Percentiles rank a stretch among this genome's conserved stretches.
Conservation (phyloP, 2,329 filamentous ascomycete genomes). For the Fusarium tricinctum region DNA sequence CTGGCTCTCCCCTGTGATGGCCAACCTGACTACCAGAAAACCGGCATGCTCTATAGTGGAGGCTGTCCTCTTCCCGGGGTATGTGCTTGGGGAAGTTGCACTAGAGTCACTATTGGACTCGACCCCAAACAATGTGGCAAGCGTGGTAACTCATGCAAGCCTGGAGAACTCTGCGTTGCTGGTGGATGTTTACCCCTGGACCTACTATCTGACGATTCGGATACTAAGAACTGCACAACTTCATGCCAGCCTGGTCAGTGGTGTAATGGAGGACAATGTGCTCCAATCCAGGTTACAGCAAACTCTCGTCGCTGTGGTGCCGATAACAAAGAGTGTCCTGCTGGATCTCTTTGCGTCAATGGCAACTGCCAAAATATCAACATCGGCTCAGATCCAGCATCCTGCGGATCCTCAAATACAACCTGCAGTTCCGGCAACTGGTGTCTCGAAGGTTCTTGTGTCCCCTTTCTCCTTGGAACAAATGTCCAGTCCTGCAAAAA, state of each 20-base stretch:
- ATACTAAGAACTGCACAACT: conserved; percentile 5
- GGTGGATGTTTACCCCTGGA: conserved; percentile 33
- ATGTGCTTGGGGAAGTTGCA: conserved; percentile 38
- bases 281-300: conserved; percentile 28
- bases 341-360: conserved; percentile 40
- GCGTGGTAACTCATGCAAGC: conserved; percentile 26
- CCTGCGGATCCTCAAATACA: conserved; percentile 25
- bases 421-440: conserved; percentile 37
- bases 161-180: conserved; percentile 38
- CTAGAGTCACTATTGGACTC: conserved; percentile 36
- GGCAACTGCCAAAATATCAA: conserved; percentile 28
- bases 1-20: conserved; percentile 2
- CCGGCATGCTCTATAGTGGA: conserved; percentile 26
- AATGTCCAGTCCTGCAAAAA: conserved; percentile 33
- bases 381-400: conserved; percentile 34
- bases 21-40: conserved; percentile 6
- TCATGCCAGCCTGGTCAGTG: conserved; percentile 33
- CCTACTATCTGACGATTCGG: not conserved
- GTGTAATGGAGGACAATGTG: conserved; percentile 34
- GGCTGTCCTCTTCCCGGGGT: conserved; percentile 36
- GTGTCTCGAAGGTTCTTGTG: conserved; percentile 40
- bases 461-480: conserved; percentile 35
- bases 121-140: conserved; percentile 32
- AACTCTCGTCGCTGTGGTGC: conserved; percentile 32
- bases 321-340: not conserved